Base-by-base conservation (phyloP, 352 stramenopile genomes). In the Phytopythium oedochilum region DNA sequence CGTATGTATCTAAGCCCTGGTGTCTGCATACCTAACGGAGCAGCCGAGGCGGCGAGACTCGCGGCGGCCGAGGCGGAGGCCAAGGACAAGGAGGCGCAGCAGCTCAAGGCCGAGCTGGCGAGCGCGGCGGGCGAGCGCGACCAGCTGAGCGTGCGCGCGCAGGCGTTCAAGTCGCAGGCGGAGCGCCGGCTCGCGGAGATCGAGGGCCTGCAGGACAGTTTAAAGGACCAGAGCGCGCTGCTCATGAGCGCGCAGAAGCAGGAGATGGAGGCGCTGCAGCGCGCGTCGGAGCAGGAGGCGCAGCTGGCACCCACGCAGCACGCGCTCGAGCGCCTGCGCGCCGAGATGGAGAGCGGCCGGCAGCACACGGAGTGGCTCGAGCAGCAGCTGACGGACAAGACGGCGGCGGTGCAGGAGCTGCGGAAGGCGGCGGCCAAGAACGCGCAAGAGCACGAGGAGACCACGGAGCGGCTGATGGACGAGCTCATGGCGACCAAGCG, bases 351-450 rank as follows among this genome's bases (percentile, higher is more conserved):
- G 29, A 66, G 56, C 35, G 61, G 63, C 0, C 78, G 85, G 55
- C 64, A 84, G 32, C 80, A 92, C 55, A 67, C 71, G 2, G 70
- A 87, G 57, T 90, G 80, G 76, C 68, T 88, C 2, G 78, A 92
- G 57, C 69, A 56, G 31, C 79, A 90, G 47, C 52, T 89, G 0
- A 60, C 53, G 11, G 83, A 88, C 29, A 92, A 91, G 57, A 89
- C 72, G 17, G 80, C 78, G 44, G 66, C 66, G 17, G 62, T 87
- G 14, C 78, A 86, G 53, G 68, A 78, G n/a, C 61, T 91, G 40
- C 83, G 83, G 1, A 66, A 86, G 28, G 53, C 71, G 31, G 38
- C 81, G n/a, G 63, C 67, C 28, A 82, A 89, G 57, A 64, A 76
- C 46, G 68, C 64, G 36, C 65, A 74, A 54, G 78, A 92, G 7